These are phyloP conservation scores for Kwoniella mangroviensis DNA, from an alignment of 768 basidiomycete genomes.

Conservation along the genomic window DNA sequence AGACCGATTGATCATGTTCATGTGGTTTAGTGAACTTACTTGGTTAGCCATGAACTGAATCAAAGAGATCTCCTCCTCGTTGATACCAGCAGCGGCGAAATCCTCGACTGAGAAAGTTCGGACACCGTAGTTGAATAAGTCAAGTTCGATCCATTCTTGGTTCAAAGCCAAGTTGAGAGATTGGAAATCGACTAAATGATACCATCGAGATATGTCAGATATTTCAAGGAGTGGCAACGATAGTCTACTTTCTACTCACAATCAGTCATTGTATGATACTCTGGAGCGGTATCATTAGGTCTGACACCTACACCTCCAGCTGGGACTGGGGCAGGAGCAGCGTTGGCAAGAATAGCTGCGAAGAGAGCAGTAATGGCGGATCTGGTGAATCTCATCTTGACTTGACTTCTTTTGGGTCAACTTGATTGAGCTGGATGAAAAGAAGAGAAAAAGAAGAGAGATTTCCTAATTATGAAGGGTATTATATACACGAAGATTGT, in stretches of 20 bases:
- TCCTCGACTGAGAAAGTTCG: constrained; percentile 64
- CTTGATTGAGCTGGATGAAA: not conserved
- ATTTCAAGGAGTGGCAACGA: not conserved
- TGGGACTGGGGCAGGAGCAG: constrained; percentile 49
- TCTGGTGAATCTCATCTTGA: constrained; percentile 21
- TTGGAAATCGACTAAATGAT: constrained; percentile 62
- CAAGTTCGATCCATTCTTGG: constrained; percentile 69
- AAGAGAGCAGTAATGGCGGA: constrained; percentile 29
- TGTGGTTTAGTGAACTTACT: constrained; percentile 3
- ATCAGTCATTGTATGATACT: constrained; percentile 49
- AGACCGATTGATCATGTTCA: not conserved
- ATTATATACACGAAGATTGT: too few relatives aligned
- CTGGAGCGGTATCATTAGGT: constrained; percentile 54
- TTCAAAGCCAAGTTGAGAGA: constrained; percentile 66
- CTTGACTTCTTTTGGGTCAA: not conserved
- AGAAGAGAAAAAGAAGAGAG: not conserved
- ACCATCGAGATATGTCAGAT: not conserved
- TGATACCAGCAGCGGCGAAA: constrained; percentile 65
- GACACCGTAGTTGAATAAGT: constrained; percentile 67
- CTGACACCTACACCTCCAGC: constrained; percentile 52
- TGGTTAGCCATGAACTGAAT: constrained; percentile 66
- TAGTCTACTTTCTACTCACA: constrained; percentile 28
- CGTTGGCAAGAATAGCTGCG: constrained; percentile 33
- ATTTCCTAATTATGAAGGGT: too few relatives aligned
- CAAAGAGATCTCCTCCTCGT: constrained; percentile 64